These are phyloP conservation scores for Debaryomyces singareniensis DNA, from an alignment of 1,139 yeast species.

Conservation along the genomic window DNA sequence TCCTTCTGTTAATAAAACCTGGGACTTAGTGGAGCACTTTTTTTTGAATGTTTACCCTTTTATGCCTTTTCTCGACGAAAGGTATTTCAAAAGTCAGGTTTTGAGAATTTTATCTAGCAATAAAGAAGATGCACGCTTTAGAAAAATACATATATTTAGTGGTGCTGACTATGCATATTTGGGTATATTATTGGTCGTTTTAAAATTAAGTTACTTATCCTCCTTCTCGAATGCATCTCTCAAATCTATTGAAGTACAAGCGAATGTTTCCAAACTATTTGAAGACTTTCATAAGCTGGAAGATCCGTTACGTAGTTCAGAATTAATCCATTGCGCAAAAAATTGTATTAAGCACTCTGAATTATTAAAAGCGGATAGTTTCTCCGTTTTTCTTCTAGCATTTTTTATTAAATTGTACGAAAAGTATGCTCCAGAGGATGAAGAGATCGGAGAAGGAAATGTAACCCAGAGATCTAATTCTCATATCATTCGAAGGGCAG, in stretches of 20 bases:
- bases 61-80: constrained; percentile 8
- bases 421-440: constrained; percentile 1
- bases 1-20: constrained; percentile 4
- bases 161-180: constrained; percentile 18
- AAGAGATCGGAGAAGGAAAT: neutral
- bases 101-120: constrained; percentile 11
- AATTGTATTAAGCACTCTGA: neutral
- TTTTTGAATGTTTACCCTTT: constrained; percentile 7
- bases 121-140: constrained; percentile 8
- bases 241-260: neutral
- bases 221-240: constrained; percentile 13
- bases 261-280: neutral
- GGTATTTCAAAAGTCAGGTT: constrained; percentile 4
- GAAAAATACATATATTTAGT: constrained; percentile 12
- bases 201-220: constrained; percentile 19
- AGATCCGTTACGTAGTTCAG: neutral
- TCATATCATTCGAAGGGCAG: neutral
- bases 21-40: constrained; percentile 7
- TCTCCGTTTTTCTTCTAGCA: constrained; percentile 1
- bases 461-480: neutral
- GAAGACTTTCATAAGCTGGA: neutral
- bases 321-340: neutral
- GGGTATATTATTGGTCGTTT: constrained; percentile 18
- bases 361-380: neutral
- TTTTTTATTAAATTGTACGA: constrained; percentile 1